A percentile compares a stretch with the other conserved stretches of the same genome.
phyloP scores from a whole-genome alignment of 345 rosid species.

The Hibiscus syriacus region DNA sequence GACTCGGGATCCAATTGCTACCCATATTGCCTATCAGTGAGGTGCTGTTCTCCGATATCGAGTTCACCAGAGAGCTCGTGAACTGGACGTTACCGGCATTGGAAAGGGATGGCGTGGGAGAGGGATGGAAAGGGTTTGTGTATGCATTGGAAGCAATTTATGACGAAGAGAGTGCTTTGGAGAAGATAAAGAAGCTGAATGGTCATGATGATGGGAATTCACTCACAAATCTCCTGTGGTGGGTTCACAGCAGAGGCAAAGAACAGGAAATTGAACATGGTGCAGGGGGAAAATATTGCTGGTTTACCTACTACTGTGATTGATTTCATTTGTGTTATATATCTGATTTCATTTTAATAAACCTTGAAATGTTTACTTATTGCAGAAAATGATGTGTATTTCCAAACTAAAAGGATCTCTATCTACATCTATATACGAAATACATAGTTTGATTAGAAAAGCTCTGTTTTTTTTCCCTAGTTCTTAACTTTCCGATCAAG shows the following conservation, averaged over 20 bases:
- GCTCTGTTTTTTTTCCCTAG: no score
- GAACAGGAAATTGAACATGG: constrained; percentile 27
- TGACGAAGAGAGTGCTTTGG: constrained; percentile 53
- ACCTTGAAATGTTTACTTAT: no score
- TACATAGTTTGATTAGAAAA: no score
- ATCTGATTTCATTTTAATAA: no score
- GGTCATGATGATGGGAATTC: constrained; percentile 82
- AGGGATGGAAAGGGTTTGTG: constrained; percentile 91
- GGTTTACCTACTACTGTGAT: constrained; percentile 50
- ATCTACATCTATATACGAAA: no score
- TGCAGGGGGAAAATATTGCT: constrained; percentile 57
- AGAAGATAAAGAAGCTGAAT: constrained; percentile 48
- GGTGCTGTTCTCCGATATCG: constrained; percentile 60
- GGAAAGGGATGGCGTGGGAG: constrained; percentile 68
- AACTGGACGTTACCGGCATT: constrained; percentile 71
- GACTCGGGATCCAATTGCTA: constrained; percentile 83
- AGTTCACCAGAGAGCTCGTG: constrained; percentile 60
- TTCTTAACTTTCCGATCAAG: no score
- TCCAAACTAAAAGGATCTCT: no score
- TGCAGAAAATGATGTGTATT: no score
- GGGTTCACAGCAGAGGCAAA: constrained; percentile 65
- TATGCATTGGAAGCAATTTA: constrained; percentile 76
- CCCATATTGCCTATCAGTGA: constrained; percentile 68
- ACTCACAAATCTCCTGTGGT: constrained; percentile 73
- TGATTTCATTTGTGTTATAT: no score